Evolutionary conservation across 148 eudicot genomes (phyloP).

Genomic region (Fallopia convolvulus): DNA sequence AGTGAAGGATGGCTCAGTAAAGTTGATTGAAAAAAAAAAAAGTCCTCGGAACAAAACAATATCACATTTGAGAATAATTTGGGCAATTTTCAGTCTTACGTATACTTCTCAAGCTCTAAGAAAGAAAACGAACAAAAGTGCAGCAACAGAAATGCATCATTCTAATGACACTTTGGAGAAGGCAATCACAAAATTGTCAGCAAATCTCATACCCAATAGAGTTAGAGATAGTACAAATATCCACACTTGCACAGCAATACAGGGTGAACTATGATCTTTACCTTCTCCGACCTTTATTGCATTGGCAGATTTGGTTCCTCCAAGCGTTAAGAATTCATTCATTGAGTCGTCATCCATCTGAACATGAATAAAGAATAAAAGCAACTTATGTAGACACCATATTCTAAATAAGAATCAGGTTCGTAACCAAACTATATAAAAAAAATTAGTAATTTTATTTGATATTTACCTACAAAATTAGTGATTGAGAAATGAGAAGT

Average conservation of each 20-base stretch:
- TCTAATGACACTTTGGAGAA: neutral
- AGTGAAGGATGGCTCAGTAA: neutral
- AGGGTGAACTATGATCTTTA: conserved; percentile 16
- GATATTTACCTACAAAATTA: neutral
- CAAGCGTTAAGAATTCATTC: conserved; percentile 47
- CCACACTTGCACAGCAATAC: neutral
- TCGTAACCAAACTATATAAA: neutral
- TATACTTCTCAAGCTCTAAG: neutral
- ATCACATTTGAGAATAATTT: neutral
- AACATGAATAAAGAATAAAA: conserved; percentile 9
- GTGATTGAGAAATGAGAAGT: neutral
- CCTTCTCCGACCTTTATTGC: conserved; percentile 58
- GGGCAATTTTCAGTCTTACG: neutral
- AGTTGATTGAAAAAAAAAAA: neutral
- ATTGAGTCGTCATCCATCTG: conserved; percentile 40
- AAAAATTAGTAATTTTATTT: neutral
- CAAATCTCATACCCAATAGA: neutral
- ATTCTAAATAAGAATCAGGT: neutral
- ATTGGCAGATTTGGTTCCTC: conserved; percentile 47
- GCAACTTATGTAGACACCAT: neutral
- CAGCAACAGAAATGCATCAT: neutral
- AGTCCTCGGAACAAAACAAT: neutral
- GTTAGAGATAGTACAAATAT: neutral
- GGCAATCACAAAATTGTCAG: neutral
- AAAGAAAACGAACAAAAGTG: neutral